Conservation (phyloP, 2,329 filamentous ascomycete genomes). For the Beauveria asiatica region DNA sequence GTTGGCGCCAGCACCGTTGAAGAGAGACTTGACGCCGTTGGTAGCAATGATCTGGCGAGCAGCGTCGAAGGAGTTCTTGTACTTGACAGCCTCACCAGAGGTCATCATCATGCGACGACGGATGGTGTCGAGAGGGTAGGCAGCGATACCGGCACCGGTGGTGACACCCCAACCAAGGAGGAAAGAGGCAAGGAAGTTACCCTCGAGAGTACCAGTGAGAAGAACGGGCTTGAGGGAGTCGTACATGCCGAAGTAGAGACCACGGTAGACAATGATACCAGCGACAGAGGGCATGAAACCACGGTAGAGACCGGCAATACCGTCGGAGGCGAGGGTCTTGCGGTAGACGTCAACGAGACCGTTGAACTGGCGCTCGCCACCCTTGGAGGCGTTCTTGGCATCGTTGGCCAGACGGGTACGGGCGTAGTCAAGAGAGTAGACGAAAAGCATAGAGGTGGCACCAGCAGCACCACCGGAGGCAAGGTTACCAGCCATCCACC, state of each 20-base stretch:
- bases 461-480: constrained; percentile 99
- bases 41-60: constrained; percentile 93
- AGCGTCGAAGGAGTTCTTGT: constrained; percentile 93
- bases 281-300: constrained; percentile 99
- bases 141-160: constrained; percentile 99
- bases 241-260: constrained; percentile 99
- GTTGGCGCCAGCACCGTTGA: constrained; percentile 99
- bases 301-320: constrained; percentile 99
- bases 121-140: constrained; percentile 99
- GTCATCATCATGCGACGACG: constrained; percentile 99
- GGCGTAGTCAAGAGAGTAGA: constrained; percentile 99
- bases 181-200: constrained; percentile 99
- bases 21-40: constrained; percentile 97
- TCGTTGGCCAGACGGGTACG: constrained; percentile 99
- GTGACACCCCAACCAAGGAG: constrained; percentile 97
- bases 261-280: constrained; percentile 99
- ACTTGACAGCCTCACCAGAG: constrained; percentile 95
- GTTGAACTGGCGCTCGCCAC: constrained; percentile 99
- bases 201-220: constrained; percentile 82
- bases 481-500: constrained; percentile 99
- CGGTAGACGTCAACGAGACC: constrained; percentile 98
- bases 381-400: constrained; percentile 94
- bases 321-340: constrained; percentile 98
- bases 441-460: constrained; percentile 99
- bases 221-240: constrained; percentile 99